Evolutionary conservation across 352 stramenopile species (phyloP), one percentile per base, ranked within the genome.

Genomic region (Elongisporangium undulatum): DNA sequence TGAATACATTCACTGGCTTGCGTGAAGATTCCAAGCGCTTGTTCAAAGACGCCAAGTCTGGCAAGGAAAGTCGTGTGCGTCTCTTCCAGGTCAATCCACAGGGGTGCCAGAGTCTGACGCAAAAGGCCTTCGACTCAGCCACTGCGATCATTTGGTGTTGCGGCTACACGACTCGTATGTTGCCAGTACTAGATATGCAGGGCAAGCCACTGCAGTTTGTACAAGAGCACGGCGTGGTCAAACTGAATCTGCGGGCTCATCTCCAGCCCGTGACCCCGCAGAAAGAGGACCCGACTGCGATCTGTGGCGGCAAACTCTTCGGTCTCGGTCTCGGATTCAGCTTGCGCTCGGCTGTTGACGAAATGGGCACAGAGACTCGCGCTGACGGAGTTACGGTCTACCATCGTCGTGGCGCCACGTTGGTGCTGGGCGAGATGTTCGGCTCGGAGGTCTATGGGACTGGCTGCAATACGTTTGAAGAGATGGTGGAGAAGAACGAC

Each of bases 311-410:
- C 10, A 70, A 75, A 15, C 53, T 96, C 9, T 70, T 90, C 21
- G 87, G 87, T 13, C 66, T 92, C 17, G 89, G 87, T 20, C 58
- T 95, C 13, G 87, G 86, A 5, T 97, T 91, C 62, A 88, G 82
- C 64, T 64, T 96, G 19, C 77, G 76, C 49, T 82, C 85, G 49
- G 64, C 74, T 12, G 69, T 95, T 15, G 87, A 95, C 55, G 82
- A 92, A 74, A 93, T 92, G 85, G 82, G 69, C 20, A 74, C 22
- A 4, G 77, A 85, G 63, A 95, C 79, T 38, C 71, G 83, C 45
- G 85, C 87, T 2, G 86, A 96, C 50, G 86, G 86, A 7, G 80
- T 95, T 22, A 92, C 87, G 0, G 84, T 96, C n/a, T 97, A 96
- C 60, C 83, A 90, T 52, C 79, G 82, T 22, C 81, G 81, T n/a